Evolutionary conservation across 345 rosid genomes (phyloP).

Genomic region (Aquilaria yunnanensis): DNA sequence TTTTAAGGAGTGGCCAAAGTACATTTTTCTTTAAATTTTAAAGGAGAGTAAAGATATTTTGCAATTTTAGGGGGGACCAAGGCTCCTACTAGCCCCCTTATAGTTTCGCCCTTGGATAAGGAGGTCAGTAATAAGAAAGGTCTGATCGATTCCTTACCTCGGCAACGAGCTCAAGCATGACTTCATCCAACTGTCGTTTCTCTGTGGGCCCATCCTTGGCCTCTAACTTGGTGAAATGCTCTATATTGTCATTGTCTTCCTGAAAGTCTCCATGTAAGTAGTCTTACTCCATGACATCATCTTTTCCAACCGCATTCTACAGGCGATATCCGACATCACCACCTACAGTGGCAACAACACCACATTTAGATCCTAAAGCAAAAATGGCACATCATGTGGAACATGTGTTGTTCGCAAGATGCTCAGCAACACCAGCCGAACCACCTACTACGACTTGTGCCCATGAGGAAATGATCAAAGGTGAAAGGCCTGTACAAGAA

Average conservation of each 20-base stretch:
- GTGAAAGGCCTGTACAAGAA: conserved; percentile 12
- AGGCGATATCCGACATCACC: conserved; percentile 8
- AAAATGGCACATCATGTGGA: conserved; percentile 25
- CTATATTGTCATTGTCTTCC: conserved; percentile 28
- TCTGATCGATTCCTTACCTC: conserved; percentile 24
- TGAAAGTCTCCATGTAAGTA: conserved; percentile 23
- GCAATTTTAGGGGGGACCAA: no score
- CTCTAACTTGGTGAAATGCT: conserved; percentile 27
- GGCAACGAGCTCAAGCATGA: conserved; percentile 21
- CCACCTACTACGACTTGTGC: conserved; percentile 22
- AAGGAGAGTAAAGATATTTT: no score
- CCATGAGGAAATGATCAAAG: conserved; percentile 18
- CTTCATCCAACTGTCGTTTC: conserved; percentile 20
- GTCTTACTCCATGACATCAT: conserved; percentile 29
- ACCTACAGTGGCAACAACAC: conserved; percentile 26
- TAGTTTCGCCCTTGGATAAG: no score
- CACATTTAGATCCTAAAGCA: conserved; percentile 18
- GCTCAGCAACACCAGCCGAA: conserved; percentile 27
- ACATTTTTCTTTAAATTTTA: no score
- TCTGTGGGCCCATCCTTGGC: conserved; percentile 36
- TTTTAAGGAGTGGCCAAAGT: no score
- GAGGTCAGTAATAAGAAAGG: no score
- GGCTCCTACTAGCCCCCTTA: no score
- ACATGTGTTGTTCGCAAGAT: conserved; percentile 25
- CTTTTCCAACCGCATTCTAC: conserved; percentile 29